Conservation (phyloP, 2,329 filamentous ascomycete genomes). For the Xylariaceae sp. region DNA sequence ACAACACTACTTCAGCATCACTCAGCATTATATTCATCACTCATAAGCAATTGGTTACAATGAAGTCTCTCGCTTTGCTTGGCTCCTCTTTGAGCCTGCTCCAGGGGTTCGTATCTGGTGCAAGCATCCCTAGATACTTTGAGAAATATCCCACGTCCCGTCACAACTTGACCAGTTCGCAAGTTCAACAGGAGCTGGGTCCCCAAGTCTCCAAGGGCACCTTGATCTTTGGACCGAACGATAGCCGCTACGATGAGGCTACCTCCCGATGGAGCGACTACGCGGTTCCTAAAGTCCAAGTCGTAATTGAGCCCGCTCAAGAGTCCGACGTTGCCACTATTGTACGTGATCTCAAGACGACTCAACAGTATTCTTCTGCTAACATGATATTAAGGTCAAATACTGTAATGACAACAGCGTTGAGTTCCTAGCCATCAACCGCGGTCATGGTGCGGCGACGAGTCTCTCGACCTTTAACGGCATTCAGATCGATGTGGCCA, state of each 20-base stretch:
- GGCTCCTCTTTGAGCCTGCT: not conserved
- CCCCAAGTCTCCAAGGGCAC: not conserved
- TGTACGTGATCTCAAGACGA: not conserved
- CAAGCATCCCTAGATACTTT: not conserved
- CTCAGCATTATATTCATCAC: not conserved
- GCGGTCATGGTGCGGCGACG: constrained; percentile 20
- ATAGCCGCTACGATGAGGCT: not conserved
- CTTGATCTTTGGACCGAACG: not conserved
- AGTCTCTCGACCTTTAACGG: constrained; percentile 22
- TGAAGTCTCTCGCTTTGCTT: not conserved
- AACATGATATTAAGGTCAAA: constrained; percentile 13
- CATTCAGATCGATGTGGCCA: constrained; percentile 22
- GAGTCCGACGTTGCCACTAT: not conserved
- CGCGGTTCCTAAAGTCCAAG: not conserved
- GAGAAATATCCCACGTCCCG: not conserved
- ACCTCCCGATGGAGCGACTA: not conserved
- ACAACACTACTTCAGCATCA: not conserved
- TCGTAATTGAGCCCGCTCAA: not conserved
- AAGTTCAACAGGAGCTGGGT: not conserved
- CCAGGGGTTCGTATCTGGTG: not conserved
- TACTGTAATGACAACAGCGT: constrained; percentile 24
- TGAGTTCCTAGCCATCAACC: constrained; percentile 21
- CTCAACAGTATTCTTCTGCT: not conserved
- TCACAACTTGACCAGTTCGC: not conserved
- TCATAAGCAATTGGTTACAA: not conserved